A percentile compares a stretch with the other conserved stretches of the same genome.
Conservation (phyloP, 2,329 filamentous ascomycete genomes). For the Apiospora rasikravindrae region DNA sequence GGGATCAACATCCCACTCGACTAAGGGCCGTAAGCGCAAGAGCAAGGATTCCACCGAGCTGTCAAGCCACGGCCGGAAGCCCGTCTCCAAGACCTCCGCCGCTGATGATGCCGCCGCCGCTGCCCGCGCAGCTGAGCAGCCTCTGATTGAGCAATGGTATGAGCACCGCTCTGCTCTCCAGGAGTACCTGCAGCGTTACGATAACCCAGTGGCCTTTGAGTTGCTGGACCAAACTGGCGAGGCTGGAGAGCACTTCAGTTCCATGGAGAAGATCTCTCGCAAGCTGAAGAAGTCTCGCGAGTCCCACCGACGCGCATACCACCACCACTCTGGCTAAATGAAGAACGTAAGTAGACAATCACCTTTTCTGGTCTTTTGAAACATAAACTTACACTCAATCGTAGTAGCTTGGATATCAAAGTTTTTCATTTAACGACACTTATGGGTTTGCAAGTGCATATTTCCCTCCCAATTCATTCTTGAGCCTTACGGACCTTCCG, state of each 20-base stretch:
- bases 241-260: constrained; percentile 54
- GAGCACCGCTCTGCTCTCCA: constrained; percentile 69
- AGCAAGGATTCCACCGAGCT: constrained; percentile 52
- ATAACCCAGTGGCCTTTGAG: constrained; percentile 56
- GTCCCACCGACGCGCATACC: constrained; percentile 43
- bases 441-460: constrained; percentile 17
- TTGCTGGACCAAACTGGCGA: constrained; percentile 59
- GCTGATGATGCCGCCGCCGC: constrained; percentile 39
- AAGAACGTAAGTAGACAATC: constrained; percentile 25
- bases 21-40: constrained; percentile 65
- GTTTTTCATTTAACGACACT: background rate
- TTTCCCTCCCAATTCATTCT: background rate
- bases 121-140: constrained; percentile 43
- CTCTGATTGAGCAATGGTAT: constrained; percentile 60
- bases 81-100: constrained; percentile 47
- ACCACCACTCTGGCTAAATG: constrained; percentile 44
- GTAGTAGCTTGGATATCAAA: background rate
- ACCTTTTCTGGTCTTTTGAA: no score
- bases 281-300: constrained; percentile 44
- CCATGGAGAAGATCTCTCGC: constrained; percentile 58
- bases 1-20: constrained; percentile 37
- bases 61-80: constrained; percentile 53
- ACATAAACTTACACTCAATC: background rate
- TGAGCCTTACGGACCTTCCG: background rate
- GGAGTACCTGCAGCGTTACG: constrained; percentile 57